Base-by-base conservation (phyloP, 345 rosid species). In the Salix viminalis region DNA sequence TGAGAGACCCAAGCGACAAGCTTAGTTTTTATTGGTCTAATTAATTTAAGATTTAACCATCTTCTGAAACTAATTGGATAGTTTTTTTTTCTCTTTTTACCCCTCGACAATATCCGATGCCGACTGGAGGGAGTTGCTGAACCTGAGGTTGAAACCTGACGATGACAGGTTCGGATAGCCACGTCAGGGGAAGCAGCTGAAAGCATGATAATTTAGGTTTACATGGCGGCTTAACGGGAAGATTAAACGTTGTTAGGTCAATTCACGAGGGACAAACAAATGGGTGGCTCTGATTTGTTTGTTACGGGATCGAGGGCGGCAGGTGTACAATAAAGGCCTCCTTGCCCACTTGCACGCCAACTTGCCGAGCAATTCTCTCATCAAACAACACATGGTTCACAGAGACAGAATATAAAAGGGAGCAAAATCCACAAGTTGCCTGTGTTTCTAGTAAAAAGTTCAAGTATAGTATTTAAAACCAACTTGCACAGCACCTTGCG, bases 391-490 rank as follows among this genome's bases (percentile, higher is more conserved):
- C 26, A 60, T 28, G 14, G 70, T 42, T 4, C 60, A 46, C 7
- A 19, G 15, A 52, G 62, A 26, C 28, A 37, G 14, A 24, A 50
- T 50, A 66, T 66, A 48, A 75, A 75, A 75, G 30, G 24, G 1
- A 32, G 21, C 30, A 46, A 28, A 78, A 52, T 19, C 14, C 24
- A 21, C 81, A 67, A 78, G 71, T 78, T 72, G 76, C 73, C 61
- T 30, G 6, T 1, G 67, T 52, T 52, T 77, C 24, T 54, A 50
- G 62, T 37, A 50, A 60, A 77, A 77, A 26, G 58, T 52, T 34
- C 6, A 5, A 5, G 37, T 34, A 34, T 1, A 34, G 37, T 34
- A 34, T 34, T 34, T 50, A 65, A 71, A 65, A 34, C 24, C 80
- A 71, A 64, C 54, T 77, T 71, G 80, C 41, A 16, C 30, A 39